Evolutionary conservation across 176 grass and related monocot species (phyloP), one percentile per base, ranked within the genome.

Genomic region (Oryza glumipatula): DNA sequence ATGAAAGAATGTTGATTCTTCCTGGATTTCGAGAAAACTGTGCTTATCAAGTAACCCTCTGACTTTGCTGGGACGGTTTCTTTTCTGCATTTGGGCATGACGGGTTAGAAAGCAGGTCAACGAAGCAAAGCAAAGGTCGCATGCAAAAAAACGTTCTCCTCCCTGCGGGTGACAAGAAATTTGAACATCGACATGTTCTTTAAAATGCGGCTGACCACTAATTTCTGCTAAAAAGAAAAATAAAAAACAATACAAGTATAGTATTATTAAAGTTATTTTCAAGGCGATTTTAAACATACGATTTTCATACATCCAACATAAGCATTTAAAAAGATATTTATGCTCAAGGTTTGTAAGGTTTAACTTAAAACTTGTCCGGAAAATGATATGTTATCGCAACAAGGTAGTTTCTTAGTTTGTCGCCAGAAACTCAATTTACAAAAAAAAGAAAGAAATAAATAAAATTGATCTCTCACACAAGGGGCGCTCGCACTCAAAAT

Each of bases 41-140:
- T 80, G 16, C 11, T 48, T 5, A 52, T n/a, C 46, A 8, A 23
- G 32, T 74, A 46, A 2, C 1, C 77, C 45, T 80, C 60, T 85
- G 83, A 85, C 77, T 65, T 81, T 46, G 33, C 3, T 15, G 22
- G 71, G 22, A 64, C 71, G 11, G 82, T 86, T 86, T 82, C 8
- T 33, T 83, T 78, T 68, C 84, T 86, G 41, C 15, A 39, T 78
- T 78, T 78, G 35, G 83, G 12, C 10, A 9, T 3, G 54, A 64
- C 15, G 38, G 67, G 70, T 66, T 77, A 72, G 17, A 82, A 60
- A 65, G 19, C 71, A 77, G 48, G 82, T 81, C 52, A 77, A 77
- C 85, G 22, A 89, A 85, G 44, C 66, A 68, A 89, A 76, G 16
- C 21, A 64, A 70, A 70, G 11, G 36, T 2, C 36, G 32, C n/a